phyloP scores from a whole-genome alignment of 208 protist genomes.

The Novymonas esmeraldas region DNA sequence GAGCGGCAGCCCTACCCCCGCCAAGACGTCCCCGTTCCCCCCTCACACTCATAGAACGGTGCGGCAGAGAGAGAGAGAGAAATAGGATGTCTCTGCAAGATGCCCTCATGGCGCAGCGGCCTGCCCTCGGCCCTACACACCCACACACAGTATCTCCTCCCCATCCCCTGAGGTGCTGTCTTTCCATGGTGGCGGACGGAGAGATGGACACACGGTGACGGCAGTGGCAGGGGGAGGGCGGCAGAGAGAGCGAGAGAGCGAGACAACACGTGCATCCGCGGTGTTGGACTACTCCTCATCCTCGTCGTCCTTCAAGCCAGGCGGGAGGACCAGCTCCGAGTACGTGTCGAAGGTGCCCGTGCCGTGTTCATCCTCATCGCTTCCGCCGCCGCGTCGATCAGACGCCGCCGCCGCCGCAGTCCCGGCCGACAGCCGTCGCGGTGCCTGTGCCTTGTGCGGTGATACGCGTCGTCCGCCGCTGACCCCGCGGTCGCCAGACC shows the following conservation, averaged over 20 bases:
- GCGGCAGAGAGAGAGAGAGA: neutral
- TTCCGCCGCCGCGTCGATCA: neutral
- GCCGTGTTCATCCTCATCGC: constrained; percentile 1
- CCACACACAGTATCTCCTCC: too few relatives aligned
- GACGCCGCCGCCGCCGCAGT: neutral
- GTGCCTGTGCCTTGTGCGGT: neutral
- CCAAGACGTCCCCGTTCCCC: too few relatives aligned
- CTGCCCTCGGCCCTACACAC: too few relatives aligned
- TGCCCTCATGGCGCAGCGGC: too few relatives aligned
- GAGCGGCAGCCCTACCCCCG: too few relatives aligned
- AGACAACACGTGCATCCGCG: neutral
- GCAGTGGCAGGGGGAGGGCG: neutral
- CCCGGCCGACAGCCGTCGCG: neutral
- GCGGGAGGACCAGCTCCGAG: constrained; percentile 33
- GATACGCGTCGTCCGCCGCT: neutral
- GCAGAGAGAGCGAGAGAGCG: neutral
- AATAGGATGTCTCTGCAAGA: too few relatives aligned
- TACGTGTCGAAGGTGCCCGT: constrained; percentile 53
- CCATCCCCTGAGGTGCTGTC: too few relatives aligned
- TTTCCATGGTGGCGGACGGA: too few relatives aligned
- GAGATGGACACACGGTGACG: too few relatives aligned
- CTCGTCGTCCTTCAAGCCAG: constrained; percentile 1
- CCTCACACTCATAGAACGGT: neutral
- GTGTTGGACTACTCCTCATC: constrained; percentile 4
- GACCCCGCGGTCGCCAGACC: neutral